Base-by-base conservation (phyloP, 192 early-diverging fungal species). In the Martensiomyces pterosporus region DNA sequence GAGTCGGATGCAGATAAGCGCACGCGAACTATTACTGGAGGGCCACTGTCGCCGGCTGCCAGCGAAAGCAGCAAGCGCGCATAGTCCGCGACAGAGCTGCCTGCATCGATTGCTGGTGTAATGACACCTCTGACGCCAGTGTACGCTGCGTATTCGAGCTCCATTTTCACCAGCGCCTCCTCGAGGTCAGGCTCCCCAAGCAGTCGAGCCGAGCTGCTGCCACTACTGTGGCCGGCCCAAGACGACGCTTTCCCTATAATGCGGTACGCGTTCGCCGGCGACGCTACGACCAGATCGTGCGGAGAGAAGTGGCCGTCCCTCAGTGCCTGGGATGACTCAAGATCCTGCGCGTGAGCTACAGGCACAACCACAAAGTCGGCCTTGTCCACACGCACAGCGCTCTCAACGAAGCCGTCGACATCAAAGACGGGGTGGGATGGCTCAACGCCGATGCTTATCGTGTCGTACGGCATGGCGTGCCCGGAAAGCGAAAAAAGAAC, bases 11-110 rank as follows among this genome's bases (percentile, higher is more conserved):
- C n/a, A n/a, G n/a, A n/a, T 14, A 80, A 22, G 3, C 72, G 74
- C 10, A 87, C 63, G 13, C 77, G 76, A 17, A 85, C 75, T 57
- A 69, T 70, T 55, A 77, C 52, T 3, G 42, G 26, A 39, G 24
- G 33, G 9, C 24, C 42, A 0, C 35, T 19, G 2, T 23, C 19
- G 36, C n/a, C 14, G 9, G 41, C 17, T 17, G 46, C 10, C 22
- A 43, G 47, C 24, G 50, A 33, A 17, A 57, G 40, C 19, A 72
- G 57, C 49, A 43, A 16, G 6, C 49, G 55, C 10, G 52, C 61
- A 41, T 53, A 72, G 14, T 29, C 45, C 3, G 42, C 32, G 1
- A 22, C 17, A 3, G 13, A n/a, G 10, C n/a, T 27, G 13, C 23
- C 43, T 13, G 24, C 29, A 1, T 18, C 38, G n/a, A 55, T 25